Evolutionary conservation across 23 red algal genomes (phyloP), one percentile per base, ranked within the genome.

Genomic region (Cyanidioschyzon merolae): DNA sequence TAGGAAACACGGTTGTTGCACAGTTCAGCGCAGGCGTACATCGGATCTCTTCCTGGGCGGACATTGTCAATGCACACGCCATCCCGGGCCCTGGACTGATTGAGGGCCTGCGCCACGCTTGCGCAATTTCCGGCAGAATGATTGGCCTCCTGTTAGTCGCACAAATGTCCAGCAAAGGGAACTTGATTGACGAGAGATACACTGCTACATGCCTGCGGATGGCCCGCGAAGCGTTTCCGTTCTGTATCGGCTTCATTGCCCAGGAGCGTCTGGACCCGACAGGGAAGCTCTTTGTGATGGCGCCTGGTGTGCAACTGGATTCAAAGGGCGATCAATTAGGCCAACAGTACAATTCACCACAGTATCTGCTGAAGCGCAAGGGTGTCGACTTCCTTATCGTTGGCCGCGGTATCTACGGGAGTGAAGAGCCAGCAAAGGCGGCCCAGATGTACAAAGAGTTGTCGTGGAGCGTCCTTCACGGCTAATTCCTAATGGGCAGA

Each of bases 241-340:
- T 87, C 51, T 88, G 90, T n/a, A 88, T 90, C 77, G 93, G 93
- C 2, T 97, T 97, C 58, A 97, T 97, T 34, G 85, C 88, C 39
- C 78, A 83, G 81, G 86, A 85, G 35, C 74, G 76, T 63, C 57
- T 95, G 26, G 90, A 76, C 35, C 85, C 74, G 35, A 80, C 57
- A 18, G 82, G 88, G 1, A 76, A 88, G 36, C 90, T 80, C 74
- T 37, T 97, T 29, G 82, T 84, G 68, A 80, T 97, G 83, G 90
- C 93, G 26, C 93, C 93, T 12, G 93, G 93, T 0, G 93, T 97
- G 7, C 77, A 90, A 67, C 39, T 91, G 80, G 80, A 54, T 15
- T 57, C 36, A 17, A 85, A 85, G 15, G 93, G 85, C 1, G 93
- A 97, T 78, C 58, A 36, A 12, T 76, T 97, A 34, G 93, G 93